A percentile compares a stretch with the other conserved stretches of the same genome.
Conservation (phyloP, 2,329 filamentous ascomycete genomes). For the Fusarium sp. region DNA sequence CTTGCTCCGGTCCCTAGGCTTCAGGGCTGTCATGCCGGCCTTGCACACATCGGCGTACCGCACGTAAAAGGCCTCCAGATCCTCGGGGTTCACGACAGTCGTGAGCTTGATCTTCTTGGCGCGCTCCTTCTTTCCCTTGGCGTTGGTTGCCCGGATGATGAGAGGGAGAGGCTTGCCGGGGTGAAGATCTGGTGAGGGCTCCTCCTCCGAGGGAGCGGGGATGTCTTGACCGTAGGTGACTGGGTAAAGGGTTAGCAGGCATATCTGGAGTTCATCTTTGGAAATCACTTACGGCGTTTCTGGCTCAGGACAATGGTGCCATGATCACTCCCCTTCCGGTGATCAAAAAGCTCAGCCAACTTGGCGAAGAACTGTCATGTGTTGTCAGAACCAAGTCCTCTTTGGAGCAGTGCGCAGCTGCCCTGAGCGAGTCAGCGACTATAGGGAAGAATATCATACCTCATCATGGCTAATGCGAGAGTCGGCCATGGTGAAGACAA, state of each 20-base stretch:
- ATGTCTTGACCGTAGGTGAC: conserved; percentile 56
- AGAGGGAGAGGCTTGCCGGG: conserved; percentile 70
- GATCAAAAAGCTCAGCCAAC: conserved; percentile 71
- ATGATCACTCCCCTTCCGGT: conserved; percentile 72
- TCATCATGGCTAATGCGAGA: conserved; percentile 43
- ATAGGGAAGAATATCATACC: conserved; percentile 17
- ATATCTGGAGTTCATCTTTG: not conserved
- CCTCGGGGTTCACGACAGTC: conserved; percentile 78
- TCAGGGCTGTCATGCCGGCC: conserved; percentile 83
- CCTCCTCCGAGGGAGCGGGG: conserved; percentile 54
- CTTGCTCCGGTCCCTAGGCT: conserved; percentile 92
- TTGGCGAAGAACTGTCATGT: conserved; percentile 72
- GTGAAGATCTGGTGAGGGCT: conserved; percentile 67
- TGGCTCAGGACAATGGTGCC: conserved; percentile 78
- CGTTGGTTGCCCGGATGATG: conserved; percentile 84
- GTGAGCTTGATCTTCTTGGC: conserved; percentile 75
- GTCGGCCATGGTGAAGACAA: conserved; percentile 33
- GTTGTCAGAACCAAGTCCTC: conserved; percentile 19
- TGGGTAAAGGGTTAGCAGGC: conserved; percentile 38
- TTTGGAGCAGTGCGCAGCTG: conserved; percentile 3
- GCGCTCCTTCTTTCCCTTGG: conserved; percentile 67
- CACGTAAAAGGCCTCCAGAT: conserved; percentile 80
- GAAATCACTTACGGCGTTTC: conserved; percentile 69
- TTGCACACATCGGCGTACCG: conserved; percentile 93
- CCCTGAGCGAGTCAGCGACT: not conserved